These are phyloP conservation scores for Polygonum maritimum DNA, from an alignment of 148 eudicot species.

Conservation along the genomic window DNA sequence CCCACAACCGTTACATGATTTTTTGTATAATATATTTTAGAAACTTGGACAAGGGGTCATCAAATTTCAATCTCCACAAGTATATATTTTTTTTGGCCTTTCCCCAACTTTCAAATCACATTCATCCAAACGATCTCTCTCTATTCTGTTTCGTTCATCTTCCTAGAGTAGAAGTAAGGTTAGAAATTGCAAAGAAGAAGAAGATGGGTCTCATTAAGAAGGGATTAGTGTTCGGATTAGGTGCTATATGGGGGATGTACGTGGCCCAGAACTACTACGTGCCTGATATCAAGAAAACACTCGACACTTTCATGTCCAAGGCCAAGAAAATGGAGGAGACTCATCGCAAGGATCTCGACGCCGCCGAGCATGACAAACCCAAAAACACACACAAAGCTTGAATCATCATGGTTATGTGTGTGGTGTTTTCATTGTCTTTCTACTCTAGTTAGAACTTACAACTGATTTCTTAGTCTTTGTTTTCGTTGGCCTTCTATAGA, in stretches of 20 bases:
- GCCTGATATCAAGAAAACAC: slow-evolving; percentile 11
- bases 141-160: too few species aligned
- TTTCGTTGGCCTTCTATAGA: too few species aligned
- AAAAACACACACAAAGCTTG: not conserved
- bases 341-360: slow-evolving; percentile 14
- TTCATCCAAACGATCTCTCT: not conserved
- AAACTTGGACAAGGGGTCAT: not conserved
- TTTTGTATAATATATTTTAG: not conserved
- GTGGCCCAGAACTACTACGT: slow-evolving; percentile 18
- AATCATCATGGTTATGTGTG: not conserved
- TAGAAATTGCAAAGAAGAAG: not conserved
- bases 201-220: slow-evolving; percentile 14
- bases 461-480: not conserved
- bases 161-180: not conserved
- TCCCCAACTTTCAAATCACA: not conserved
- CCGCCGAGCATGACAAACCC: not conserved
- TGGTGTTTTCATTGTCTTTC: not conserved
- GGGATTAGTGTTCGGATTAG: slow-evolving; percentile 14
- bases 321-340: slow-evolving; percentile 14
- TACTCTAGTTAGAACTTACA: not conserved
- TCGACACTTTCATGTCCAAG: slow-evolving; percentile 1
- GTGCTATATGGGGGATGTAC: slow-evolving; percentile 18
- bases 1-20: not conserved
- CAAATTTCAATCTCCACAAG: not conserved
- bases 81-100: not conserved